Percentiles rank a stretch among this genome's conserved stretches.
Evolutionary conservation across 1,284 basidiomycete genomes (phyloP).

Genomic region (Sporisorium graminicola): DNA sequence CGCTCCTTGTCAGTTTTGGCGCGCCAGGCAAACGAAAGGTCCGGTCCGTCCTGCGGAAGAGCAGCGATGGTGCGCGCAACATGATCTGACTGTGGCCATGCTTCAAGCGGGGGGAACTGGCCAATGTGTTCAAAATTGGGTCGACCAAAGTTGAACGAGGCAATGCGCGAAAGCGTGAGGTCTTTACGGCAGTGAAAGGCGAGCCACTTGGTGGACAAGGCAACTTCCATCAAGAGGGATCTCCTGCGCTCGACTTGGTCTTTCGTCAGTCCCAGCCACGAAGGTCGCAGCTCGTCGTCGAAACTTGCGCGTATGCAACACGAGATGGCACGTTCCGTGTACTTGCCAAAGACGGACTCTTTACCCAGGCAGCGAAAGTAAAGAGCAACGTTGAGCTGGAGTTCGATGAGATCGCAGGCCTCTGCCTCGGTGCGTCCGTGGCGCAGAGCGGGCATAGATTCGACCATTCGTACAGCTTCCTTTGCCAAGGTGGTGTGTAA

Average conservation of each 20-base stretch:
- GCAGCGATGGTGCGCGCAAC: conserved; percentile 8
- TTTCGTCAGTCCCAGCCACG: conserved; percentile 23
- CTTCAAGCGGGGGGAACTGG: conserved; percentile 19
- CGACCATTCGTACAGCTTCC: conserved; percentile 25
- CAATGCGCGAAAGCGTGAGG: background rate
- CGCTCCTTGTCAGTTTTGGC: conserved; percentile 18
- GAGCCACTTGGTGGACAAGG: conserved; percentile 21
- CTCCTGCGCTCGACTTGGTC: conserved; percentile 29
- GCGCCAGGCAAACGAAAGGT: conserved; percentile 7
- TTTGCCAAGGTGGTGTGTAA: conserved; percentile 33
- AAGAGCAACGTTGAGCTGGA: conserved; percentile 26
- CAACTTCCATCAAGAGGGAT: conserved; percentile 15
- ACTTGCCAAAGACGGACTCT: conserved; percentile 13
- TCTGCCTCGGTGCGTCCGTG: conserved; percentile 19
- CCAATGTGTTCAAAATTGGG: conserved; percentile 12
- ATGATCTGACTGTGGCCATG: conserved; percentile 22
- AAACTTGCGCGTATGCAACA: conserved; percentile 17
- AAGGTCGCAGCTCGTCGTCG: conserved; percentile 22
- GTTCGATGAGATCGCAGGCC: conserved; percentile 27
- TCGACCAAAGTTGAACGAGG: conserved; percentile 22
- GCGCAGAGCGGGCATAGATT: conserved; percentile 24
- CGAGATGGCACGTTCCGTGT: conserved; percentile 23
- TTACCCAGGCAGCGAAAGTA: conserved; percentile 38
- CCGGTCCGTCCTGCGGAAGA: background rate
- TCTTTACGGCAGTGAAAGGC: conserved; percentile 30